Conservation (phyloP, 805 yeast species). For the Monosporozyma yasuniensis region DNA sequence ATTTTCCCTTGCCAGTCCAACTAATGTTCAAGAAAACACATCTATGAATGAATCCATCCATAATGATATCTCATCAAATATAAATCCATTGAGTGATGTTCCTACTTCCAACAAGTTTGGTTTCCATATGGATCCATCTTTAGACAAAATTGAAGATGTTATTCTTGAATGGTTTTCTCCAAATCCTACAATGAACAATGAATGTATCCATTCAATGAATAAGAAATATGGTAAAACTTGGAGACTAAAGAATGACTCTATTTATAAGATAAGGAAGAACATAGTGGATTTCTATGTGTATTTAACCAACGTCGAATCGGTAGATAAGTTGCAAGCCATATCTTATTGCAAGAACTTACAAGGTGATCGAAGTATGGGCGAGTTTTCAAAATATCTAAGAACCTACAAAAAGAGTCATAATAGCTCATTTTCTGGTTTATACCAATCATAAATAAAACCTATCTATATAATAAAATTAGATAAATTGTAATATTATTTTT, state of each 20-base stretch:
- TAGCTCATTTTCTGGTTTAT: conserved; percentile 8
- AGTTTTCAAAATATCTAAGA: conserved; percentile 15
- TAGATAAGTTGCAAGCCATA: conserved; percentile 23
- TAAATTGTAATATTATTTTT: neutral
- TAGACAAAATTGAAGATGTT: conserved; percentile 17
- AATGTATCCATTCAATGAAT: conserved; percentile 29
- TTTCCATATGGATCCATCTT: neutral
- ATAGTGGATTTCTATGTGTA: conserved; percentile 27
- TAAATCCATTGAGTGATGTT: neutral
- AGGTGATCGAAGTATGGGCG: conserved; percentile 4
- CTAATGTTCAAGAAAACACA: neutral
- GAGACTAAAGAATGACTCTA: conserved; percentile 17
- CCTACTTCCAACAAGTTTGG: neutral
- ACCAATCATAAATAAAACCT: neutral
- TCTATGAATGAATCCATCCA: neutral
- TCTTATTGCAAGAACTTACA: conserved; percentile 16
- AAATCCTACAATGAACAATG: conserved; percentile 19
- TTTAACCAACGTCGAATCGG: conserved; percentile 17
- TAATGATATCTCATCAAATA: too few relatives aligned
- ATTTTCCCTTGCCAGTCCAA: neutral
- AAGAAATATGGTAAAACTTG: conserved; percentile 22
- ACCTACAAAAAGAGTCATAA: conserved; percentile 19
- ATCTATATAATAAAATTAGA: conserved; percentile 5
- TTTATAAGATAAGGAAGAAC: conserved; percentile 23
- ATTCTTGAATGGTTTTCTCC: conserved; percentile 31